Evolutionary conservation across 2,329 filamentous ascomycete species (phyloP).

Genomic region (Pseudogymnoascus sp.): DNA sequence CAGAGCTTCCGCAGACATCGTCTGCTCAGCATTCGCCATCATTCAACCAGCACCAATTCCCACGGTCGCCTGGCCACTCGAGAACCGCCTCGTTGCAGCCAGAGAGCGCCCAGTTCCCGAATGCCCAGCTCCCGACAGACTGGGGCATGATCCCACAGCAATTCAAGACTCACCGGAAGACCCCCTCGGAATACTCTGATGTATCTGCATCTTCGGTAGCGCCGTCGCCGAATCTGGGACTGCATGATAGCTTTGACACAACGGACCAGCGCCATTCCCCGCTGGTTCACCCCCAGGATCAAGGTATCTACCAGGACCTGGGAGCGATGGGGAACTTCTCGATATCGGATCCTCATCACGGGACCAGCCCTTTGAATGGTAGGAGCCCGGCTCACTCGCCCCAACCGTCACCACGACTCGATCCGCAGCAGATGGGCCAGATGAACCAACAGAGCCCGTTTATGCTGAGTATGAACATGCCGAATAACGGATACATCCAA

Average conservation of each 20-base stretch:
- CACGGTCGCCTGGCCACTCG: conserved; percentile 27
- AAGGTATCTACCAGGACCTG: conserved; percentile 67
- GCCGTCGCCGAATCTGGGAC: conserved; percentile 73
- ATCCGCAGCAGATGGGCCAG: conserved; percentile 48
- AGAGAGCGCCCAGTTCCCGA: conserved; percentile 41
- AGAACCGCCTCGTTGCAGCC: conserved; percentile 29
- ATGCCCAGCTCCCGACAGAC: conserved; percentile 43
- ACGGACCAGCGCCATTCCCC: conserved; percentile 68
- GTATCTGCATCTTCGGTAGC: conserved; percentile 80
- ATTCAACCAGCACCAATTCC: conserved; percentile 21
- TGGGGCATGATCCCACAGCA: conserved; percentile 49
- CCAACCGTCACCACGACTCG: conserved; percentile 56
- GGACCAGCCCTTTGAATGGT: conserved; percentile 58
- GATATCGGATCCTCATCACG: conserved; percentile 58
- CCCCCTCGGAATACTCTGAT: conserved; percentile 86
- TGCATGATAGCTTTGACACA: conserved; percentile 73
- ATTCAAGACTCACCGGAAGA: conserved; percentile 77
- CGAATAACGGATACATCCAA: conserved; percentile 29
- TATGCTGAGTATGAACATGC: conserved; percentile 37
- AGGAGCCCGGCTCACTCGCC: conserved; percentile 73
- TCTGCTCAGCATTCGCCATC: conserved; percentile 11
- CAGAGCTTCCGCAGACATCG: conserved; percentile 6
- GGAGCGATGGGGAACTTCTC: conserved; percentile 74
- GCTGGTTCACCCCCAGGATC: conserved; percentile 67
- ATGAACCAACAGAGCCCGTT: conserved; percentile 31